Base-by-base conservation (phyloP, 225 moss, liverwort and hornwort species). In the Lunularia cruciata region DNA sequence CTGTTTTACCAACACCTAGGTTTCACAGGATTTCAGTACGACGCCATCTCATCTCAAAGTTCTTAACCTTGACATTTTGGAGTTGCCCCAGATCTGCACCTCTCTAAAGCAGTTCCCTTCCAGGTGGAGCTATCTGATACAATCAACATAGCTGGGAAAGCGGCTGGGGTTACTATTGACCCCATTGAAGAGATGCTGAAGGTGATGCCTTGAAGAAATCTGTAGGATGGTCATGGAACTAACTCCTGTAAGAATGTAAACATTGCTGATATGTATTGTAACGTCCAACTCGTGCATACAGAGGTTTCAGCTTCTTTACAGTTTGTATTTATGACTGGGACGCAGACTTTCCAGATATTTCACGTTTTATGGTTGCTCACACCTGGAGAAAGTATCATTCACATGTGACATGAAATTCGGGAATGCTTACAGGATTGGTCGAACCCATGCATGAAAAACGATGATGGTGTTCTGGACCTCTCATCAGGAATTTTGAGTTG, bases 371-470 rank as follows among this genome's bases (percentile, higher is more conserved):
- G 45, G 3, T 45, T 45, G 45, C 18, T 12, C 45, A 18, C 2
- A 45, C 18, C 45, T 45, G 45, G 45, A 45, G 45, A 45, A 3
- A 45, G 18, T 12, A 18, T 45, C 6, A 45, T 45, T 12, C 45
- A 45, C 37, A 36, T 20, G 36, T n/a, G 58, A 49, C 57, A 47
- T 23, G 57, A 59, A 9, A 2, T 37, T 60, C 37, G 18, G 27
- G 13, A 30, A n/a, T 6, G 8, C 16, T 57, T 36, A 69, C 91
- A 98, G 98, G 88, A 78, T 42, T 98, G 93, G 93, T 76, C 85
- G 57, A 98, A 92, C 74, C 90, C 92, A 46, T 98, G 88, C 65
- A 85, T 89, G 90, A 93, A 84, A 74, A 83, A 84, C 54, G 83
- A 77, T 55, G 81, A 79, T 54, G 85, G 88, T 72, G 81, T 98